Conservation (phyloP, 805 yeast genomes). For the Candida ipomoeae region DNA sequence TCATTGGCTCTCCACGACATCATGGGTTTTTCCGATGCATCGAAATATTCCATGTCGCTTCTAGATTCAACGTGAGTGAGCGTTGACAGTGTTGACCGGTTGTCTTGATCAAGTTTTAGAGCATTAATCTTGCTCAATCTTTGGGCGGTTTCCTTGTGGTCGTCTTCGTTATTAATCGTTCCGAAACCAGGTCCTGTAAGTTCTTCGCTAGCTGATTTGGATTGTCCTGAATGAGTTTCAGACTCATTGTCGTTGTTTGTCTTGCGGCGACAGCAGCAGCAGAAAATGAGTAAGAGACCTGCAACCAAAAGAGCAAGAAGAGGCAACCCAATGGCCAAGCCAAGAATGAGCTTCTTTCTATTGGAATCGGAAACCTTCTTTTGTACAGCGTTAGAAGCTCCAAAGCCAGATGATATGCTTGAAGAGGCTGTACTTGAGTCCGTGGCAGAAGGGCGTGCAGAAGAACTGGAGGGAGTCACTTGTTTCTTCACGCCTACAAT, state of each 20-base stretch:
- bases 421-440: conserved; percentile 22
- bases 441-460: conserved; percentile 28
- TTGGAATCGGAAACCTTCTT: conserved; percentile 18
- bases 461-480: conserved; percentile 18
- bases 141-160: conserved; percentile 25
- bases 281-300: conserved; percentile 45
- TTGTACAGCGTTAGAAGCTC: conserved; percentile 19
- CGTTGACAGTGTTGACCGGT: conserved; percentile 42
- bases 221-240: conserved; percentile 6
- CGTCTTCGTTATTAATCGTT: conserved; percentile 22
- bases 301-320: conserved; percentile 47
- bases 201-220: conserved; percentile 10
- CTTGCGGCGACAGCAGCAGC: conserved; percentile 51
- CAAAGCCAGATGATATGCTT: conserved; percentile 25
- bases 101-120: conserved; percentile 43
- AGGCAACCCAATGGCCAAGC: conserved; percentile 86
- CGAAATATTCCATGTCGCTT: conserved; percentile 23
- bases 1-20: conserved; percentile 44
- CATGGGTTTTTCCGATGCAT: conserved; percentile 36
- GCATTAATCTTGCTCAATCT: conserved; percentile 50
- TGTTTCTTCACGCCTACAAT: conserved; percentile 44
- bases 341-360: conserved; percentile 74
- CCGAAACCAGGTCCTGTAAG: conserved; percentile 37
- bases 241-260: conserved; percentile 15
- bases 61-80: conserved; percentile 48